These are phyloP conservation scores for Cystofilobasidium capitatum DNA, from an alignment of 768 basidiomycete genomes.

Conservation along the genomic window DNA sequence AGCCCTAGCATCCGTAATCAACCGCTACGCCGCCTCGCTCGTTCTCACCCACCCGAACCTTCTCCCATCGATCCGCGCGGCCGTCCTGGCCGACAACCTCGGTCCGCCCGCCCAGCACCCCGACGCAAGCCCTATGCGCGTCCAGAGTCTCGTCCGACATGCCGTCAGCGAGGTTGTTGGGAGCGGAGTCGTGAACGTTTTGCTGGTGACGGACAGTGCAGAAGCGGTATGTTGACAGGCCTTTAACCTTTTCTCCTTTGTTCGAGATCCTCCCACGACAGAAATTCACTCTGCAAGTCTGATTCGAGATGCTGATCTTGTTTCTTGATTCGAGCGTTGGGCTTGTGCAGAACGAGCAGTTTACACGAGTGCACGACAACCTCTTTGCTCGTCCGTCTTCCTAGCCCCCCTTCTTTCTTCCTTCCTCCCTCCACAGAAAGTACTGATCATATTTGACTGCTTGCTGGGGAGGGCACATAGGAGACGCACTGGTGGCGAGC, in stretches of 20 bases:
- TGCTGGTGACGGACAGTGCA: slow-evolving; percentile 73
- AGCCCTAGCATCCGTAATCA: slow-evolving; percentile 69
- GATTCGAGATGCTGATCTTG: background rate
- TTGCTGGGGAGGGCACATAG: slow-evolving; percentile 43
- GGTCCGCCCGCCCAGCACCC: slow-evolving; percentile 38
- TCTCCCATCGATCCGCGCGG: slow-evolving; percentile 50
- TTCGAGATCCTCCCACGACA: background rate
- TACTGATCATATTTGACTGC: background rate
- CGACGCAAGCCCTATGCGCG: slow-evolving; percentile 52
- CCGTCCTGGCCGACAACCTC: slow-evolving; percentile 54
- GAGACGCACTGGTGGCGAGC: slow-evolving; percentile 75
- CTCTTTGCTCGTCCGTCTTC: slow-evolving; percentile 69
- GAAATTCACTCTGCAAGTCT: background rate
- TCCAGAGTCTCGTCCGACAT: slow-evolving; percentile 70
- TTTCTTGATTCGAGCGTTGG: background rate
- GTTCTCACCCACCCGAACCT: slow-evolving; percentile 52
- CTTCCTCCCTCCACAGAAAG: no score
- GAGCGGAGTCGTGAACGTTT: slow-evolving; percentile 70
- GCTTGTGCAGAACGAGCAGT: slow-evolving; percentile 52
- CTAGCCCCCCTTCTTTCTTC: no score
- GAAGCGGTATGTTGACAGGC: slow-evolving; percentile 46
- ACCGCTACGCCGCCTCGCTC: slow-evolving; percentile 76
- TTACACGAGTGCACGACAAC: slow-evolving; percentile 79
- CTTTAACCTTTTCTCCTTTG: background rate
- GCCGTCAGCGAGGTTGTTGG: slow-evolving; percentile 62